Evolutionary conservation across 1,284 basidiomycete genomes (phyloP).

Genomic region (Anthracocystis panici-leucophaei): DNA sequence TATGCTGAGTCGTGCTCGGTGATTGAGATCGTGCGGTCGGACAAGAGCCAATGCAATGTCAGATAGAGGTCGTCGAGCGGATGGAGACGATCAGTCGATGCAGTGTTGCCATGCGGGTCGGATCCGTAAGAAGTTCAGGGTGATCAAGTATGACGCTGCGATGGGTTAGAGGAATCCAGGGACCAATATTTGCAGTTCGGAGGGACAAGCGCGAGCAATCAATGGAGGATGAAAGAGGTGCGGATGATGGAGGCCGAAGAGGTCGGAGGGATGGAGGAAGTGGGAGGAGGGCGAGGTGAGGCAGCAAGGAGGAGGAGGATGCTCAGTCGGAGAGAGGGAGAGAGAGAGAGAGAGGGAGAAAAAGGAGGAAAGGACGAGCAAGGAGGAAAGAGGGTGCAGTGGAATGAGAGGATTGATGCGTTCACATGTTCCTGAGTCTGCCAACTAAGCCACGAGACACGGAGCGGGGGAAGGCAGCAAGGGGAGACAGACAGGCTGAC

Average conservation of each 20-base stretch:
- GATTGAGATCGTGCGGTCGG: background rate
- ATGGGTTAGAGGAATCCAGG: background rate
- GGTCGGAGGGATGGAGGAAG: background rate
- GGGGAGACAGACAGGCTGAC: background rate
- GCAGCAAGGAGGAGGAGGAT: background rate
- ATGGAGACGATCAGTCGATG: background rate
- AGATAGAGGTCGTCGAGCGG: background rate
- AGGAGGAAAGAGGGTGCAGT: background rate
- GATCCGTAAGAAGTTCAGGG: too few relatives aligned
- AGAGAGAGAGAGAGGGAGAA: background rate
- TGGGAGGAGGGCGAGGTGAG: background rate
- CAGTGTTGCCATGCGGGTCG: background rate
- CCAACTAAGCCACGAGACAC: background rate
- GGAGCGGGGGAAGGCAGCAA: background rate
- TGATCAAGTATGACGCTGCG: background rate
- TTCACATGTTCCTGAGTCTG: too few relatives aligned
- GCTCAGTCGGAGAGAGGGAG: too few relatives aligned
- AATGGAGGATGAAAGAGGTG: background rate
- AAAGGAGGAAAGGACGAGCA: background rate
- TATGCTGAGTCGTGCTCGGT: conserved; percentile 3
- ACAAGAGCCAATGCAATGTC: background rate
- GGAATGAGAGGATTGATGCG: too few relatives aligned
- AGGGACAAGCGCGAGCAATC: background rate
- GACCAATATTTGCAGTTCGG: too few relatives aligned
- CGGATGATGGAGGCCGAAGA: background rate